Base-by-base conservation (phyloP, 225 moss, liverwort and hornwort genomes). In the Lunularia cruciata region DNA sequence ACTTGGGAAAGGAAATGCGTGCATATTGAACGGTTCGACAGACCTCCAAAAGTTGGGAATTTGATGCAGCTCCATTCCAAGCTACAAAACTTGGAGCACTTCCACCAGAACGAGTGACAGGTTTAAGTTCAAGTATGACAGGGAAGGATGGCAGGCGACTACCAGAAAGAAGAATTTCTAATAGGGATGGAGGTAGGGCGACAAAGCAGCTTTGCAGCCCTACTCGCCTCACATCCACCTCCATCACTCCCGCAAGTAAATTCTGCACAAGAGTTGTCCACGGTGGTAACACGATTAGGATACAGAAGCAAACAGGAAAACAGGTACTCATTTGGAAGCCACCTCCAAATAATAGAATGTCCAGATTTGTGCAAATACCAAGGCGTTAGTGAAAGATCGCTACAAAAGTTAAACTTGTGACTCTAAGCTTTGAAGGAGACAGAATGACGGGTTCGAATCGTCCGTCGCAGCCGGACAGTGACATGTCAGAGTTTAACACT, bases 61-160 rank as follows among this genome's bases (percentile, higher is more conserved):
- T 77, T 7, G 98, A 90, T 38, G 85, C 77, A 51, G 98, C 93
- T 32, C 98, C 98, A 83, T 93, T 89, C 98, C 98, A 98, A 3
- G 91, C 93, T 45, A 98, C 80, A 76, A 87, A 91, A 81, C 85
- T 87, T 18, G 86, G 75, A 42, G 68, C 79, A 27, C 62, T 63
- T 66, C 55, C 82, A 10, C 36, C 63, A 67, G 18, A 66, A 20
- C 39, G 70, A 16, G 23, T 30, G 8, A 82, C 79, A 18, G 80
- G 69, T 23, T 75, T 86, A 64, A 98, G 89, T 84, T 98, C 98
- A 9, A 98, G 80, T 57, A 98, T 83, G 28, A 98, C 83, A 61
- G 93, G 98, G 54, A 91, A 87, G 8, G 88, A 61, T 23, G 90
- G 93, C 37, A 86, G 58, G 60, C 82, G 69, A 69, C 40, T 78